These are phyloP conservation scores for Protomyces pachydermus DNA, from an alignment of 1,139 yeast species.

Conservation along the genomic window DNA sequence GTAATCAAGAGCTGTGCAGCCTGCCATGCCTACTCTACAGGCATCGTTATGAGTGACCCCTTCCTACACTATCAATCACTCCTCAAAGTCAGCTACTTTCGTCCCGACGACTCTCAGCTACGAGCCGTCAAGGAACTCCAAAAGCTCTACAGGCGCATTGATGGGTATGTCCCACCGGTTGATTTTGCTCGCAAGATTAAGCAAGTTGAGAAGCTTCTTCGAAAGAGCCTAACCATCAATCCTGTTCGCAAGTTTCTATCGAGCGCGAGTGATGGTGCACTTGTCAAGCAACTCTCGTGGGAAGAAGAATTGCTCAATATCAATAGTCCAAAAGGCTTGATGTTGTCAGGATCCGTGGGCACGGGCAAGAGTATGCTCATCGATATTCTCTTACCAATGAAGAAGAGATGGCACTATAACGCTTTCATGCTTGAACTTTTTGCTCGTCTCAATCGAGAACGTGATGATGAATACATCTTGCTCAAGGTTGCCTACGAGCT, in stretches of 20 bases:
- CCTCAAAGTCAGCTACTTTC: constrained; percentile 49
- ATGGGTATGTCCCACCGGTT: constrained; percentile 57
- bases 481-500: constrained; percentile 64
- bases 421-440: constrained; percentile 66
- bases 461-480: constrained; percentile 54
- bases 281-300: constrained; percentile 34
- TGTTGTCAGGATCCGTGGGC: constrained; percentile 94
- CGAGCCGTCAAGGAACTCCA: constrained; percentile 63
- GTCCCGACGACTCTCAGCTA: constrained; percentile 55
- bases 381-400: constrained; percentile 77
- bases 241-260: constrained; percentile 34
- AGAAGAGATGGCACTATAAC: constrained; percentile 67
- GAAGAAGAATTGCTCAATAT: constrained; percentile 59
- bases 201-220: constrained; percentile 39
- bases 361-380: constrained; percentile 97
- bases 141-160: constrained; percentile 54
- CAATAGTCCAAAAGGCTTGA: constrained; percentile 68
- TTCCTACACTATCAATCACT: constrained; percentile 53
- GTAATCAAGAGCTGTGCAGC: neutral
- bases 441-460: constrained; percentile 52
- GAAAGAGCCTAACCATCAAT: constrained; percentile 10
- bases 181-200: constrained; percentile 49
- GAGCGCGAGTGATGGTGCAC: constrained; percentile 8
- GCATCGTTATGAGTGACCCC: constrained; percentile 59
- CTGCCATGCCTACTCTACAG: constrained; percentile 1